Conservation (phyloP, 1,284 basidiomycete genomes). For the Malassezia restricta region DNA sequence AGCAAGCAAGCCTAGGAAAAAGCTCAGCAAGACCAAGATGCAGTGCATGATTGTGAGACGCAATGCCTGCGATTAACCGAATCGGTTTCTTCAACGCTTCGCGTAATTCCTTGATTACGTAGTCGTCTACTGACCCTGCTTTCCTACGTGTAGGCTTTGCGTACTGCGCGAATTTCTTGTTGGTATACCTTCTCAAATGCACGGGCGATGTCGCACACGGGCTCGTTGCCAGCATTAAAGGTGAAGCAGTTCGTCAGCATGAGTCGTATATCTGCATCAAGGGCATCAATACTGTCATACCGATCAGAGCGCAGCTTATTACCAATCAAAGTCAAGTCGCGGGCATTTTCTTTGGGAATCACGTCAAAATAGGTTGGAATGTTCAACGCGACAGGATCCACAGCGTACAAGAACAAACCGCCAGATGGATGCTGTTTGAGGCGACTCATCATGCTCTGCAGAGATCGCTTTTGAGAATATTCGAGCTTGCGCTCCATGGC, state of each 20-base stretch:
- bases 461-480: conserved; percentile 65
- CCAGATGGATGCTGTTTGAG: conserved; percentile 26
- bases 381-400: conserved; percentile 54
- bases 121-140: no score
- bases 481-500: conserved; percentile 62
- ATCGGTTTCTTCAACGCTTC: no score
- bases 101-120: no score
- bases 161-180: conserved; percentile 23
- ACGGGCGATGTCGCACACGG: conserved; percentile 53
- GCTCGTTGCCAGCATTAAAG: conserved; percentile 70
- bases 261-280: conserved; percentile 68
- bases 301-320: conserved; percentile 68
- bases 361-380: conserved; percentile 74
- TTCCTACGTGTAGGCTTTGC: background rate
- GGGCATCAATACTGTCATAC: conserved; percentile 63
- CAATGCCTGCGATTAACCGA: no score
- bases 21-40: background rate
- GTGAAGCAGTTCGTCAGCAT: conserved; percentile 74
- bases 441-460: conserved; percentile 61
- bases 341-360: conserved; percentile 68
- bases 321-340: conserved; percentile 73
- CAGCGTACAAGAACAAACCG: conserved; percentile 55
- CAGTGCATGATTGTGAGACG: background rate
- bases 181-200: conserved; percentile 46
- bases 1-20: background rate